Conservation (phyloP, 2,329 filamentous ascomycete species). For the Plectosphaerella sp. region DNA sequence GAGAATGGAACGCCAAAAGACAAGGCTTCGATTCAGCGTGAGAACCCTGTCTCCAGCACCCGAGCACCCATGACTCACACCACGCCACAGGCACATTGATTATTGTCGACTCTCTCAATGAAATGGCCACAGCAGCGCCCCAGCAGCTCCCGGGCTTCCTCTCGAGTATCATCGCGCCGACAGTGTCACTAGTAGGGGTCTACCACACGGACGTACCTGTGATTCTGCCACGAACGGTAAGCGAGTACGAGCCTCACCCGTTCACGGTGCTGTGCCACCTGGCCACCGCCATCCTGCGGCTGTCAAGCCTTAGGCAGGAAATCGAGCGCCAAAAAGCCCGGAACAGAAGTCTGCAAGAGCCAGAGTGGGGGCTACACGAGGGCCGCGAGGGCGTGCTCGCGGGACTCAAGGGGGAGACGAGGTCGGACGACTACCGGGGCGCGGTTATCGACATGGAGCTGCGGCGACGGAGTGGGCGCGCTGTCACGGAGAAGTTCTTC, state of each 20-base stretch:
- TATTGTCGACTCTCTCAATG: constrained; percentile 75
- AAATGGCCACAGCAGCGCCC: constrained; percentile 50
- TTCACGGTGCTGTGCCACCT: constrained; percentile 74
- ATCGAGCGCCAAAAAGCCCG: constrained; percentile 70
- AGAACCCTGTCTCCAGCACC: background rate
- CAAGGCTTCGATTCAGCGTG: background rate
- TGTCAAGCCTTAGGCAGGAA: constrained; percentile 70
- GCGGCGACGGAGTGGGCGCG: constrained; percentile 74
- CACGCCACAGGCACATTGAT: constrained; percentile 59
- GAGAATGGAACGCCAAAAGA: constrained; percentile 26
- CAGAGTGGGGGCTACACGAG: constrained; percentile 74
- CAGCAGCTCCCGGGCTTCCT: constrained; percentile 64
- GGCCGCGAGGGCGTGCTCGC: constrained; percentile 74
- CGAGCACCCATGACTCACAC: constrained; percentile 6
- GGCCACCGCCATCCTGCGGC: constrained; percentile 78
- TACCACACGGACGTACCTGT: constrained; percentile 80
- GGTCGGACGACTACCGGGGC: constrained; percentile 25
- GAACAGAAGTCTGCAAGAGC: constrained; percentile 70
- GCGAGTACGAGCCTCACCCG: constrained; percentile 62
- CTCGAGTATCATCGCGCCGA: constrained; percentile 61
- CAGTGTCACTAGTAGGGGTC: constrained; percentile 68
- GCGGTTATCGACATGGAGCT: constrained; percentile 86
- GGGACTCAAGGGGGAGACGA: constrained; percentile 52
- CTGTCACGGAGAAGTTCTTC: constrained; percentile 65
- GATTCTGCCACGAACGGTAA: constrained; percentile 33